phyloP scores from a whole-genome alignment of 2,329 filamentous ascomycete species.

The Simplicillium aogashimaense region DNA sequence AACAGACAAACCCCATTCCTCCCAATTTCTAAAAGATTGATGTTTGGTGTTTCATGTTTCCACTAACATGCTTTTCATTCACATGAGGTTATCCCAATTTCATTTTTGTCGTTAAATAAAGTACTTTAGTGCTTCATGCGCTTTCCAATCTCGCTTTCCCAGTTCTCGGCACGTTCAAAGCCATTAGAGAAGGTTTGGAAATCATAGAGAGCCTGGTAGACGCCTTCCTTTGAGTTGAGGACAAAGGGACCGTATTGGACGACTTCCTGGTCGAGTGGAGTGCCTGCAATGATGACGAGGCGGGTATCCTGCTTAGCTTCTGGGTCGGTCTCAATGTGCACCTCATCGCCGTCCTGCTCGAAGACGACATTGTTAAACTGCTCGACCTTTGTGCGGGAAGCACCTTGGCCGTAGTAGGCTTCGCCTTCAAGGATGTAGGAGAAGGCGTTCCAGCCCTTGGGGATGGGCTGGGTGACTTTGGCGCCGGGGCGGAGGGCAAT shows the following conservation, averaged over 20 bases:
- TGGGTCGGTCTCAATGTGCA: constrained; percentile 60
- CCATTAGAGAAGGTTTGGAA: constrained; percentile 66
- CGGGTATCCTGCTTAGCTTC: constrained; percentile 48
- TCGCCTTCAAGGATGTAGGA: constrained; percentile 74
- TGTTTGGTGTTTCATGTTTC: neutral
- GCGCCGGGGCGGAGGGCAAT: constrained; percentile 73
- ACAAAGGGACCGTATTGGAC: constrained; percentile 84
- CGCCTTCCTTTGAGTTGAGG: constrained; percentile 59
- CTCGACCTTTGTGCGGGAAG: constrained; percentile 41
- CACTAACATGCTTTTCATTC: neutral
- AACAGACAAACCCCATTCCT: no score
- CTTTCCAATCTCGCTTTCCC: constrained; percentile 83
- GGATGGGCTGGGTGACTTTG: constrained; percentile 63
- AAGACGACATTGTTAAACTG: constrained; percentile 88
- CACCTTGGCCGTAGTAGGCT: constrained; percentile 49
- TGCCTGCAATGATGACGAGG: constrained; percentile 66
- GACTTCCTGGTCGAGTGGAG: constrained; percentile 69
- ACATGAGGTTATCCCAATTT: constrained; percentile 15
- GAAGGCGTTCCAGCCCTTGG: constrained; percentile 80
- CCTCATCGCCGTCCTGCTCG: constrained; percentile 64
- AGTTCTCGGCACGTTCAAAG: constrained; percentile 69
- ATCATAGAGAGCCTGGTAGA: constrained; percentile 68
- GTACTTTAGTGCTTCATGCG: constrained; percentile 41
- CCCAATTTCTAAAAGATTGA: neutral
- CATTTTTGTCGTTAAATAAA: constrained; percentile 12